Base-by-base conservation (phyloP, 345 rosid species). In the Lepidium africanum region DNA sequence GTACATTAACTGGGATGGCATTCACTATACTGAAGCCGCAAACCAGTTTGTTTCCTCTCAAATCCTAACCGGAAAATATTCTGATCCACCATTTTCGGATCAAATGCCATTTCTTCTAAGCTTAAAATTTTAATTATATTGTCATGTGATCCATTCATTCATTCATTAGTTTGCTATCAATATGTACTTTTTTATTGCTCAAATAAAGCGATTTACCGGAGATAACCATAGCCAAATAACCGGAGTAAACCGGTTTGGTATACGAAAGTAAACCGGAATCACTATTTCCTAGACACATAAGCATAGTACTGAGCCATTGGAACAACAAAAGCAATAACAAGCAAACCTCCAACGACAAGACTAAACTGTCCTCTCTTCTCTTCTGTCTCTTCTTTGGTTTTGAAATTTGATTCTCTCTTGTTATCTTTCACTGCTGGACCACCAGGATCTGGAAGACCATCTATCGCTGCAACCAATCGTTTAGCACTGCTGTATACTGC, bases 241-340 rank as follows among this genome's bases (percentile, higher is more conserved):
- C 45, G 11, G 71, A 73, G 67, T 69, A 35, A 70, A 41, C 60
- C 62, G 47, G 42, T 70, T 76, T 36, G 47, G 75, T 65, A 61
- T n/a, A 47, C 47, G 60, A 61, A 35, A 46, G 57, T 27, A 54
- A 12, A 57, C 30, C 30, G 42, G 17, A 59, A 35, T 17, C 7
- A 52, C 80, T 81, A 90, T 78, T 87, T 93, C 78, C 59, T 87
- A 61, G 98, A 93, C 54, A 93, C 84, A 78, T 93, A 93, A 50
- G 97, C 97, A 76, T 79, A 90, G 77, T 93, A 93, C 59, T 93
- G 97, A 30, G 96, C 97, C 98, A 93, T 93, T 9, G 97, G 98
- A 81, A 90, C 96, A 38, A 90, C 89, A 43, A 90, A 93, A 53
- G 98, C 94, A 77, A 93, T 83, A 65, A 87, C 98, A 79, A 93